phyloP scores from a whole-genome alignment of 352 stramenopile genomes.

The Pythium utonaiense region DNA sequence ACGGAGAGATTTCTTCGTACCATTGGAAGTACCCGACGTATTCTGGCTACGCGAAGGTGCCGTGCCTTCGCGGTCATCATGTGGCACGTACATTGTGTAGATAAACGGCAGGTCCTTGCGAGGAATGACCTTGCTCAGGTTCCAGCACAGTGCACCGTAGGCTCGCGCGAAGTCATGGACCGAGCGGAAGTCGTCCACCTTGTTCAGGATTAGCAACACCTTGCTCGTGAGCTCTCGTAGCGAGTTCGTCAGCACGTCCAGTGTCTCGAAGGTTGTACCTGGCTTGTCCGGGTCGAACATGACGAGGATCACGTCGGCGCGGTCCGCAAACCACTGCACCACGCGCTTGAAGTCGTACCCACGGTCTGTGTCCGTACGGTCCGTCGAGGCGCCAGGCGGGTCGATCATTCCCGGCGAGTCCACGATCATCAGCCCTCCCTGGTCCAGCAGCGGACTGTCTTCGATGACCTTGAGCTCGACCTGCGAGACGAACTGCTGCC shows the following conservation, averaged over 20 bases:
- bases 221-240: slow-evolving; percentile 77
- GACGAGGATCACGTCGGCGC: slow-evolving; percentile 82
- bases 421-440: slow-evolving; percentile 81
- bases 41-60: background rate
- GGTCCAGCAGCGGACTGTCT: slow-evolving; percentile 60
- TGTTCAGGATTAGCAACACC: slow-evolving; percentile 84
- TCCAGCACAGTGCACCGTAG: slow-evolving; percentile 86
- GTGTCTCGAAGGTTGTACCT: slow-evolving; percentile 85
- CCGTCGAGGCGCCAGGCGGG: slow-evolving; percentile 50
- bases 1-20: slow-evolving; percentile 1
- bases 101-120: slow-evolving; percentile 87
- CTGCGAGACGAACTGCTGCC: slow-evolving; percentile 78
- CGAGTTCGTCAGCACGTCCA: slow-evolving; percentile 81
- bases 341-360: slow-evolving; percentile 87
- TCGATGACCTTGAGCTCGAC: slow-evolving; percentile 82
- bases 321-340: slow-evolving; percentile 84
- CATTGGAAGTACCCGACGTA: slow-evolving; percentile 4
- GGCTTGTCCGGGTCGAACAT: slow-evolving; percentile 90
- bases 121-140: slow-evolving; percentile 85
- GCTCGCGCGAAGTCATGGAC: slow-evolving; percentile 85
- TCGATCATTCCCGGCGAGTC: slow-evolving; percentile 89
- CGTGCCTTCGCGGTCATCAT: slow-evolving; percentile 40
- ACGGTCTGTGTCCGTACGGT: slow-evolving; percentile 68
- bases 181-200: slow-evolving; percentile 85
- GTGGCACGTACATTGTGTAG: slow-evolving; percentile 87